Percentiles rank a stretch among this genome's conserved stretches.
These are phyloP conservation scores for Hymenoscyphus infarciens DNA, from an alignment of 2,329 filamentous ascomycete species.

Conservation along the genomic window DNA sequence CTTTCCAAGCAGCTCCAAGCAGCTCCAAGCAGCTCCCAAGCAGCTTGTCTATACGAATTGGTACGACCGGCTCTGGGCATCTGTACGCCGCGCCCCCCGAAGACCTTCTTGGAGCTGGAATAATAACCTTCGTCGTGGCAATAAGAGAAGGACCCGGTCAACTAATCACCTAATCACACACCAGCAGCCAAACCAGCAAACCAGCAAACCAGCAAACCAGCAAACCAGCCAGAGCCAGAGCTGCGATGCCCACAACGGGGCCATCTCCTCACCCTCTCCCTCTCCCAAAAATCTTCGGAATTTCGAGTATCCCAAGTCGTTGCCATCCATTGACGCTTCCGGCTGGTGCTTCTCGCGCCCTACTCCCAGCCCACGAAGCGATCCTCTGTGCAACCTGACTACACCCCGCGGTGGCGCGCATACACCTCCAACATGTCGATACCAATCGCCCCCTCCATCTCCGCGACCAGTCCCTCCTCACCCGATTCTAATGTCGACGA, in stretches of 20 bases:
- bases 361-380: background rate
- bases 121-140: background rate
- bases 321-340: background rate
- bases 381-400: background rate
- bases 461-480: slow-evolving; percentile 26
- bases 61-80: background rate
- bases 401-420: slow-evolving; percentile 1
- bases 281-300: no score
- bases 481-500: slow-evolving; percentile 30
- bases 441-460: slow-evolving; percentile 19
- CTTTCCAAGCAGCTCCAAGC: background rate
- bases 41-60: background rate
- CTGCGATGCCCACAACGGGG: background rate
- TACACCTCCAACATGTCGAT: slow-evolving; percentile 11
- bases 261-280: background rate
- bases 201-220: no score
- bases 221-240: no score
- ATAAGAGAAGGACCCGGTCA: background rate
- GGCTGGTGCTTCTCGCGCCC: background rate
- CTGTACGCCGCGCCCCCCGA: background rate
- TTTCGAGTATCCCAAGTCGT: background rate
- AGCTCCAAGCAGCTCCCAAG: background rate
- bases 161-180: background rate
- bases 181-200: background rate
- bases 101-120: background rate